Percentiles rank a stretch among this genome's conserved stretches.
These are phyloP conservation scores for Talaromyces atroroseus DNA, from an alignment of 2,329 filamentous ascomycete species.

Conservation along the genomic window DNA sequence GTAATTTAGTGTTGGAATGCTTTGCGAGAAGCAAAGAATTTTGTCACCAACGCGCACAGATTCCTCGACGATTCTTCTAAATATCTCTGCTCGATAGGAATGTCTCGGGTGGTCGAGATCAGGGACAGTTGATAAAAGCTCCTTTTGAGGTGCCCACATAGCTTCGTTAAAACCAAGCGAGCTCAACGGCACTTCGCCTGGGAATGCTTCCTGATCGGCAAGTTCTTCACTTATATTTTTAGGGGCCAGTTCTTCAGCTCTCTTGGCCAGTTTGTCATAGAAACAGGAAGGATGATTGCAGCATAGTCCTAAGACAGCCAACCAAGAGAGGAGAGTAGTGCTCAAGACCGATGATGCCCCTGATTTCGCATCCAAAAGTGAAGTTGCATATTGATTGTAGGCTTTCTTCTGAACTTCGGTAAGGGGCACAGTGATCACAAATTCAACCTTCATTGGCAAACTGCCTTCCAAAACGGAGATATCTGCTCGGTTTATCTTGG, in stretches of 20 bases:
- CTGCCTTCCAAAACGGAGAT: conserved; percentile 61
- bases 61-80: conserved; percentile 65
- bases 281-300: conserved; percentile 57
- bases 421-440: conserved; percentile 68
- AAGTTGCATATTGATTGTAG: conserved; percentile 53
- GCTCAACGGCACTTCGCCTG: conserved; percentile 28
- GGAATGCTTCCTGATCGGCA: conserved; percentile 15
- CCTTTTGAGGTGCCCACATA: conserved; percentile 29
- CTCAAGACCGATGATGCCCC: conserved; percentile 29
- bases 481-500: conserved; percentile 72
- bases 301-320: conserved; percentile 49
- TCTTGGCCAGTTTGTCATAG: conserved; percentile 43
- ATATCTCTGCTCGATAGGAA: conserved; percentile 64
- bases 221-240: conserved; percentile 15
- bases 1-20: conserved; percentile 63
- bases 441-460: conserved; percentile 73
- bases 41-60: conserved; percentile 62
- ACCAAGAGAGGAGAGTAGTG: conserved; percentile 50
- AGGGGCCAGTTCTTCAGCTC: conserved; percentile 22
- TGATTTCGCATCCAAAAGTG: conserved; percentile 26
- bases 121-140: conserved; percentile 25
- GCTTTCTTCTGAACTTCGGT: conserved; percentile 58
- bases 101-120: conserved; percentile 42
- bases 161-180: conserved; percentile 31
- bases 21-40: conserved; percentile 74